Evolutionary conservation across 2,329 filamentous ascomycete genomes (phyloP).

Genomic region (Diaporthe amygdali): DNA sequence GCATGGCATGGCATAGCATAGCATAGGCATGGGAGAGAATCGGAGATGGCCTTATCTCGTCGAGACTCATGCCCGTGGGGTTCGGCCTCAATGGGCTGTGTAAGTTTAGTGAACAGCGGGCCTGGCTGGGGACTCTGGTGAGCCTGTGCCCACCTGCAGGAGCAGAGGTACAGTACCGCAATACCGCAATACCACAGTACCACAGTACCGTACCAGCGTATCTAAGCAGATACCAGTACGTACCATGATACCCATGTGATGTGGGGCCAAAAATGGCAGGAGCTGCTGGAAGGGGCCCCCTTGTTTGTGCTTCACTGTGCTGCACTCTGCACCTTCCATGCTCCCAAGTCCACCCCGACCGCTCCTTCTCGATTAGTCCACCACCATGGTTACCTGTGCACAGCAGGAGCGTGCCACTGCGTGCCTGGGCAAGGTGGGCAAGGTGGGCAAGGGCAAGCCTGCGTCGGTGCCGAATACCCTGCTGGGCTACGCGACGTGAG

Average conservation of each 20-base stretch:
- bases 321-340: background rate
- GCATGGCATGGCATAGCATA: background rate
- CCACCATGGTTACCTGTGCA: no score
- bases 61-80: no score
- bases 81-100: no score
- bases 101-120: background rate
- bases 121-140: background rate
- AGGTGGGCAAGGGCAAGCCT: no score
- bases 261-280: background rate
- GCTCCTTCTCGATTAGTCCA: background rate
- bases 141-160: background rate
- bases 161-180: background rate
- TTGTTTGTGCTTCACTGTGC: background rate
- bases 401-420: background rate
- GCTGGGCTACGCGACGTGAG: background rate
- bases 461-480: background rate
- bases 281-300: constrained; percentile 7
- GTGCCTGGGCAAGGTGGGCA: no score
- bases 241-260: background rate
- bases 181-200: no score
- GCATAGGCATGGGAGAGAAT: background rate
- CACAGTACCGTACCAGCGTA: no score
- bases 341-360: background rate
- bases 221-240: no score
- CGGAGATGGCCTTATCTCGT: background rate